These are phyloP conservation scores for Capronia epimyces DNA, from an alignment of 2,329 filamentous ascomycete genomes.

Conservation along the genomic window DNA sequence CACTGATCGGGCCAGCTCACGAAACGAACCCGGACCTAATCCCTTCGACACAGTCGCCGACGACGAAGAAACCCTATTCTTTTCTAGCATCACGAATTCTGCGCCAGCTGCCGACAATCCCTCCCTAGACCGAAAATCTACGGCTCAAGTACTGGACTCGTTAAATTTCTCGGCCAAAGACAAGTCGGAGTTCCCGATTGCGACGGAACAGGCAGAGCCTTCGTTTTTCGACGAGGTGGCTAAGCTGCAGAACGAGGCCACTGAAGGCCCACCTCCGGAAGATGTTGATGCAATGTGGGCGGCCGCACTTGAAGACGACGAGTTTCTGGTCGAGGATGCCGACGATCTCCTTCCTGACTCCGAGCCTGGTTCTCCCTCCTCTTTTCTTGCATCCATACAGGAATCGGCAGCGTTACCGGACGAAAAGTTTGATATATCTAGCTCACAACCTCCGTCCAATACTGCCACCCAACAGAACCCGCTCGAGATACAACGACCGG, in stretches of 20 bases:
- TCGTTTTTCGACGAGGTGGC: conserved; percentile 23
- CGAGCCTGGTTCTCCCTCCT: conserved; percentile 31
- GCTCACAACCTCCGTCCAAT: conserved; percentile 9
- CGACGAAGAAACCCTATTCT: conserved; percentile 20
- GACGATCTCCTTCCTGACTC: conserved; percentile 79
- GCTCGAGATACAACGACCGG: conserved; percentile 23
- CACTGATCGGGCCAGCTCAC: not conserved
- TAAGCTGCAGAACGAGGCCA: conserved; percentile 4
- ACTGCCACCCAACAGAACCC: conserved; percentile 26
- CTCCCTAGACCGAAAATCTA: conserved; percentile 62
- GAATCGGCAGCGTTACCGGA: conserved; percentile 28
- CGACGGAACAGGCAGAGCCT: conserved; percentile 28
- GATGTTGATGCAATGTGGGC: conserved; percentile 79
- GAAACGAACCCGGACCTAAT: not conserved
- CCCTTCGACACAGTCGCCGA: conserved; percentile 9
- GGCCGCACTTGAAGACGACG: conserved; percentile 70
- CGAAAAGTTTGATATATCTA: conserved; percentile 7
- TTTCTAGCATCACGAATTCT: conserved; percentile 10
- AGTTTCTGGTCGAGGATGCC: conserved; percentile 62
- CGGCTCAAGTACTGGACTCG: conserved; percentile 58
- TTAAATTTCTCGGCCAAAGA: conserved; percentile 36
- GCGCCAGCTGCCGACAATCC: conserved; percentile 1
- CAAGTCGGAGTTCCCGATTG: conserved; percentile 32
- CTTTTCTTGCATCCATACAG: conserved; percentile 17
- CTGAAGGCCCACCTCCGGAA: conserved; percentile 37